A percentile compares a stretch with the other conserved stretches of the same genome.
Conservation (phyloP, 768 basidiomycete species). For the Lactifluus subvellereus region DNA sequence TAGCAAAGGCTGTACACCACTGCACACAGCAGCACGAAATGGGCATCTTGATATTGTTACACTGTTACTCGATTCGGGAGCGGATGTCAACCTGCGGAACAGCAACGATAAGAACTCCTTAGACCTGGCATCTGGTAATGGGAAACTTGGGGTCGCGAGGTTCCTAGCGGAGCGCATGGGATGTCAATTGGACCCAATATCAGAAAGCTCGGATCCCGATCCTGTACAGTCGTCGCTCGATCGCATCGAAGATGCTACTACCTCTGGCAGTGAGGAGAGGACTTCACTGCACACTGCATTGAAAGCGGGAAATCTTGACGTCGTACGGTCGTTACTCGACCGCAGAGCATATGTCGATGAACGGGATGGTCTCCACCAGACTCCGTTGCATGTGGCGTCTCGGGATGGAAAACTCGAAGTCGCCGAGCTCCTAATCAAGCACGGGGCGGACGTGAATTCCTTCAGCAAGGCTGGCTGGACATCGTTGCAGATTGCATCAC, state of each 20-base stretch:
- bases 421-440: too few species aligned
- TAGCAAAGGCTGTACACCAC: not conserved
- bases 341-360: too few species aligned
- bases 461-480: not conserved
- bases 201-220: too few species aligned
- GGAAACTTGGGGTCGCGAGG: not conserved
- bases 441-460: not conserved
- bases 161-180: not conserved
- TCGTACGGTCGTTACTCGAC: too few species aligned
- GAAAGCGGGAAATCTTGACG: too few species aligned
- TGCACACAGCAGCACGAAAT: not conserved
- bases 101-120: not conserved
- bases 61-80: not conserved
- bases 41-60: not conserved
- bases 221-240: too few species aligned
- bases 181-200: not conserved
- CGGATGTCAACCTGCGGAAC: not conserved
- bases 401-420: not conserved
- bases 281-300: too few species aligned
- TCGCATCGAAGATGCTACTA: accelerated
- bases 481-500: not conserved
- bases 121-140: not conserved
- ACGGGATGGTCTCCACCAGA: too few species aligned
- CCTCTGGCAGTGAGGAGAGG: too few species aligned
- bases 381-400: not conserved